Evolutionary conservation across 345 rosid genomes (phyloP), one percentile per base, ranked within the genome.

Genomic region (Cardamine resedifolia): DNA sequence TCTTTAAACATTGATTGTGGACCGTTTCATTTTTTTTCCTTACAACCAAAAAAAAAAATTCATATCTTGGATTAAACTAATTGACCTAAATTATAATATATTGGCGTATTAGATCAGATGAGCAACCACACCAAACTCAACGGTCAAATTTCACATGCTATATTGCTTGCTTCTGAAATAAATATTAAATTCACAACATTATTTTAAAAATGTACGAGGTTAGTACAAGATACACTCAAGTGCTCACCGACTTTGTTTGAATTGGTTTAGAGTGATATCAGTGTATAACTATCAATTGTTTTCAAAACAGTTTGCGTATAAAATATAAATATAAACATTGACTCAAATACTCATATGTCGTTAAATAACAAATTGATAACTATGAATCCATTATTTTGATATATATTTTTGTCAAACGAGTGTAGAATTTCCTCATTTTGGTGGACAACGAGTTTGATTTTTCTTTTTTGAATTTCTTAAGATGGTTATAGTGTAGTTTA

Each of bases 121-220:
- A 74, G 33, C 72, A 57, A 74, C 66, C 67, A 15, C 66, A 58
- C 45, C 77, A 74, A 48, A 66, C 77, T 24, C 52, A 74, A 66
- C 61, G 72, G 72, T 74, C 67, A 66, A 66, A 66, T 58, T 66
- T 26, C 61, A 58, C 67, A 74, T 74, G 78, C 60, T 27, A 4
- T 58, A 8, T 27, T 59, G 20, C 58, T 49, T 68, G 4, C n/a
- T 48, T 10, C 24, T 38, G 21, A 66, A 66, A 26, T 1, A 20
- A 20, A 69, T 58, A 30, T 20, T 49, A 30, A 24, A 44, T 64
- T 64, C 21, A 27, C n/a, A 20, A 44, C 36, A 64, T 3, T 56
- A 2, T 19, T 33, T 10, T 15, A 0, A 2, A 34, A 16, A 50
- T 26, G 77, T 74, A 74, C 72, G 77, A 74, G 77, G 72, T 66